Evolutionary conservation across 108 stramenopile species (phyloP), one percentile per base, ranked within the genome.

Genomic region (Aureococcus anophagefferens): DNA sequence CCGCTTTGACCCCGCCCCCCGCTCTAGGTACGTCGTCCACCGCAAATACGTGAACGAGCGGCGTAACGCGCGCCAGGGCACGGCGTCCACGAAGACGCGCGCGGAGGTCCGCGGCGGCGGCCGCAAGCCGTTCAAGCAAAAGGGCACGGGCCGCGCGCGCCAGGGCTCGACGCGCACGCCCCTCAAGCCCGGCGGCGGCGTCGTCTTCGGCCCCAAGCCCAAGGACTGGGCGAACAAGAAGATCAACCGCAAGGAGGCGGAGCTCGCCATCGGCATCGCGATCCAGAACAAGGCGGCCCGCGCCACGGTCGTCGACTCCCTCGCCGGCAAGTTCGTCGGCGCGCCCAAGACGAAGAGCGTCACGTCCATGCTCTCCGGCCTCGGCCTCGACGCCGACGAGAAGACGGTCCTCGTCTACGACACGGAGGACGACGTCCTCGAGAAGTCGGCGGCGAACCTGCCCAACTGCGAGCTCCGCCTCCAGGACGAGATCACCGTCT

Each of bases 111-210:
- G 64, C 35, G 71, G 71, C 33, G 29, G 33, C 63, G 32, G 31
- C 35, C 62, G 71, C 35, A 72, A 72, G 63, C 71, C 71, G 16
- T 72, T 65, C 35, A 29, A 30, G 64, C 71, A 72, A 44, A 72
- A 72, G 71, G 71, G 71, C 29, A 72, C 71, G 40, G 71, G 71
- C 36, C 28, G 36, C 18, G 71, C 71, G 1, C 71, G 71, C 33
- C 71, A 65, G 33, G 71, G 71, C 16, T 72, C 71, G 63, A 72
- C 35, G 18, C 63, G 63, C 33, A 28, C 64, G 17, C 71, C 71
- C 33, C 64, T 64, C 32, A 72, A 63, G 64, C 28, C 15, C 40
- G 71, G 71, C 35, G 71, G 71, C 32, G 64, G 37, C 30, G 71
- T 72, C 31, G 25, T 33, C 30, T 34, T 33, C 36, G 64, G 63